Percentiles rank a stretch among this genome's conserved stretches.
These are phyloP conservation scores for Discostella stelligeroides DNA, from an alignment of 108 stramenopile genomes.

Conservation along the genomic window DNA sequence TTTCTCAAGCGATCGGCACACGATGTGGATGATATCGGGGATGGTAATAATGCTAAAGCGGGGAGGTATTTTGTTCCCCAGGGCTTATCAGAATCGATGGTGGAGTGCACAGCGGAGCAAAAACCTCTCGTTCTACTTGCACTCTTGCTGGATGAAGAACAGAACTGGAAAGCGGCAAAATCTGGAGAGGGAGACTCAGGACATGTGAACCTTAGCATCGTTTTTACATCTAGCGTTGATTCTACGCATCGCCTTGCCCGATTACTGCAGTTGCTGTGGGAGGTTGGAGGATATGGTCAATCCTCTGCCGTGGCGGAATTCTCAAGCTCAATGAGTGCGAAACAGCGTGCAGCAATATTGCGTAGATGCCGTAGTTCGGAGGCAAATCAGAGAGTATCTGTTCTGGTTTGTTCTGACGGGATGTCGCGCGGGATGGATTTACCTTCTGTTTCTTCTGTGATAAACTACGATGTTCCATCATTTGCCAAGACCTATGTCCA, in stretches of 20 bases:
- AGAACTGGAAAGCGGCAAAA: not conserved
- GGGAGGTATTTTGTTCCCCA: conserved; percentile 54
- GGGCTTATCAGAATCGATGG: conserved; percentile 51
- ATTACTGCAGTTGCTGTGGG: conserved; percentile 85
- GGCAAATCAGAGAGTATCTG: conserved; percentile 41
- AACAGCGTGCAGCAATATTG: conserved; percentile 66
- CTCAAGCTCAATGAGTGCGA: conserved; percentile 69
- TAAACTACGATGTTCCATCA: conserved; percentile 84
- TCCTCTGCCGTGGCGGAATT: conserved; percentile 67
- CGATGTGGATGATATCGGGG: conserved; percentile 33
- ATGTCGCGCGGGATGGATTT: conserved; percentile 89
- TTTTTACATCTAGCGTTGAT: conserved; percentile 95
- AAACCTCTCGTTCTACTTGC: conserved; percentile 91
- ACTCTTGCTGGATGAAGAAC: conserved; percentile 72
- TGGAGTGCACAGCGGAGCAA: conserved; percentile 57
- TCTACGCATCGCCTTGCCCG: conserved; percentile 92
- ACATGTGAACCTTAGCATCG: conserved; percentile 57
- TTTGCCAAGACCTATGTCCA: conserved; percentile 89
- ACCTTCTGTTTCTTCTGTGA: conserved; percentile 59
- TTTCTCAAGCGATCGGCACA: conserved; percentile 43
- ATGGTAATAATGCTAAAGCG: conserved; percentile 12
- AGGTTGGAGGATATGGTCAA: conserved; percentile 51
- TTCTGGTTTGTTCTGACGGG: conserved; percentile 85
- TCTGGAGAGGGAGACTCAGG: conserved; percentile 9
- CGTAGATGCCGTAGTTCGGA: conserved; percentile 60